phyloP scores from a whole-genome alignment of 176 grass and related monocot species.

The Oryza nivara region DNA sequence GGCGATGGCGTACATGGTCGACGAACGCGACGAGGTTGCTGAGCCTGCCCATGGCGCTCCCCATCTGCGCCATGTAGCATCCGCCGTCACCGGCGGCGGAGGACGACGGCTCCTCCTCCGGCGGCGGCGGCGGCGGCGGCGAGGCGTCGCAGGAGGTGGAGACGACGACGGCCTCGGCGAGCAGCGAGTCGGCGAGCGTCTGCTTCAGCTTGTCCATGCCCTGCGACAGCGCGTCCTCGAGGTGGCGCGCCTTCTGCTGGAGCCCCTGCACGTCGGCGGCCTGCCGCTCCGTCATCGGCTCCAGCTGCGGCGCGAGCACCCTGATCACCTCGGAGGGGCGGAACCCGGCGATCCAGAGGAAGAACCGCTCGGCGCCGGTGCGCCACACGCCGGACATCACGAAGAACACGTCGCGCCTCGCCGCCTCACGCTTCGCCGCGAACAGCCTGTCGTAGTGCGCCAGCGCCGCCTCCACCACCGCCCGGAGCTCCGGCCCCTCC shows the following conservation, averaged over 20 bases:
- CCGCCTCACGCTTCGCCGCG: constrained; percentile 48
- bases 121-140: too few species aligned
- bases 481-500: constrained; percentile 45
- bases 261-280: constrained; percentile 29
- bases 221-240: constrained; percentile 70
- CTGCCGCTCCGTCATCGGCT: constrained; percentile 58
- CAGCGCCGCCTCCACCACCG: constrained; percentile 55
- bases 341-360: constrained; percentile 81
- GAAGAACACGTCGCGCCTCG: constrained; percentile 67
- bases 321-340: constrained; percentile 75
- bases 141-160: not conserved
- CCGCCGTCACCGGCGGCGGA: not conserved
- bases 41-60: constrained; percentile 56
- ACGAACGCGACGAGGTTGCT: constrained; percentile 60
- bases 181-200: constrained; percentile 67
- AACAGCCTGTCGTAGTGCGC: constrained; percentile 72
- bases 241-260: constrained; percentile 60
- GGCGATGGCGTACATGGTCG: not conserved
- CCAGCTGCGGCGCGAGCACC: constrained; percentile 64
- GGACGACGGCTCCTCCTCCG: not conserved
- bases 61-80: constrained; percentile 62
- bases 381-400: constrained; percentile 80
- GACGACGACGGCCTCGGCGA: not conserved
- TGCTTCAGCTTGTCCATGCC: constrained; percentile 79
- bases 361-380: constrained; percentile 62